These are phyloP conservation scores for Plenodomus tracheiphilus DNA, from an alignment of 2,329 filamentous ascomycete genomes.

Conservation along the genomic window DNA sequence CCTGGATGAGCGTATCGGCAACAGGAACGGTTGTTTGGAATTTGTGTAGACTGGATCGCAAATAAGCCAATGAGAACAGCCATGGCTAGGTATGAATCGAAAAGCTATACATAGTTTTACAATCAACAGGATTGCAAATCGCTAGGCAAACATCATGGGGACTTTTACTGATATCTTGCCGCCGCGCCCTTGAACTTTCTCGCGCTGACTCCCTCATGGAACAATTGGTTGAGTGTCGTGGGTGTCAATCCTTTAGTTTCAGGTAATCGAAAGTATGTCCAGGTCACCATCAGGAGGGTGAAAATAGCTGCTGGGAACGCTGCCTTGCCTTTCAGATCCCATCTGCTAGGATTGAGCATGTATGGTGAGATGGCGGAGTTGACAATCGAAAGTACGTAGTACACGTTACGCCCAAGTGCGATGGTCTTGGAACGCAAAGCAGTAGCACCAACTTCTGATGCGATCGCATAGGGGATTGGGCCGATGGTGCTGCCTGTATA, in stretches of 20 bases:
- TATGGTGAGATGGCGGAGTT: slow-evolving; percentile 51
- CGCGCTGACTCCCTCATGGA: slow-evolving; percentile 55
- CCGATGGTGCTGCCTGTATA: slow-evolving; percentile 66
- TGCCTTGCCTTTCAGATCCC: slow-evolving; percentile 71
- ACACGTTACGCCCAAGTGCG: slow-evolving; percentile 73
- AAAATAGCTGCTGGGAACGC: slow-evolving; percentile 77
- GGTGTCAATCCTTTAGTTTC: slow-evolving; percentile 78
- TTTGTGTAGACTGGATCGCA: slow-evolving; percentile 13
- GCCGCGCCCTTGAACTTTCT: slow-evolving; percentile 13
- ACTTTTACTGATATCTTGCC: background rate
- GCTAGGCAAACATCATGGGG: too few species aligned
- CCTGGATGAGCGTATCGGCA: slow-evolving; percentile 31
- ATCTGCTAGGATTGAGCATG: slow-evolving; percentile 11
- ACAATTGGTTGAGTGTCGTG: slow-evolving; percentile 79
- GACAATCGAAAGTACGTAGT: slow-evolving; percentile 75
- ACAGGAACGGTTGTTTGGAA: slow-evolving; percentile 26
- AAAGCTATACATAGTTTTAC: too few species aligned
- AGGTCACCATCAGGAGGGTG: slow-evolving; percentile 66
- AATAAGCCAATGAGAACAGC: background rate
- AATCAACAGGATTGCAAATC: too few species aligned
- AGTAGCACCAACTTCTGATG: slow-evolving; percentile 77
- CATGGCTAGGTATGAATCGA: background rate
- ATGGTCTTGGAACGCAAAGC: slow-evolving; percentile 85
- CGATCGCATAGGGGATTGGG: slow-evolving; percentile 83
- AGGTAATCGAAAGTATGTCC: slow-evolving; percentile 75